Conservation (phyloP, 495 filamentous ascomycete genomes). For the Pseudomonodictys pantanalensis region DNA sequence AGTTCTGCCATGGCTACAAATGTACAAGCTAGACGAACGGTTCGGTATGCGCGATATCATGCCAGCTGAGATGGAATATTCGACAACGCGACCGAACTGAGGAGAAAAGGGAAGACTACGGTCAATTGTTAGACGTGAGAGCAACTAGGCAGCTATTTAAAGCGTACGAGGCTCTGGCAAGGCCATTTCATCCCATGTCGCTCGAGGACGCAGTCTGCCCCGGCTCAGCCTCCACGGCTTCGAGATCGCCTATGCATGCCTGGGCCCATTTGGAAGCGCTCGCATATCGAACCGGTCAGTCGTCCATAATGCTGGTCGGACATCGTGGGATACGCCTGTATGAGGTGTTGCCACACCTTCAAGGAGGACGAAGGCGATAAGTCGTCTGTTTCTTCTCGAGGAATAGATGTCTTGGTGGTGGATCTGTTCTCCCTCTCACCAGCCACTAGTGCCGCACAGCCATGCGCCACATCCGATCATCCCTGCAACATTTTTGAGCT, state of each 20-base stretch:
- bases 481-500: too few species aligned
- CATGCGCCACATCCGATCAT: background rate
- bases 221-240: slow-evolving; percentile 21
- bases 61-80: too few species aligned
- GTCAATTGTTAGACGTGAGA: too few species aligned
- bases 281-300: slow-evolving; percentile 2
- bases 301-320: background rate
- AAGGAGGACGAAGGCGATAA: too few species aligned
- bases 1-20: slow-evolving; percentile 18
- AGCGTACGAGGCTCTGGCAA: slow-evolving; percentile 6
- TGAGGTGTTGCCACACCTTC: too few species aligned
- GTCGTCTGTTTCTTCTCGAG: too few species aligned
- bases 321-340: too few species aligned
- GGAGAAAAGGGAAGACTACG: background rate
- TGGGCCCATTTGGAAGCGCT: slow-evolving; percentile 3
- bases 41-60: too few species aligned
- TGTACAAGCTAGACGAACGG: background rate
- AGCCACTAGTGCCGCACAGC: too few species aligned
- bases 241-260: slow-evolving; percentile 15
- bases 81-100: too few species aligned
- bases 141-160: slow-evolving; percentile 11
- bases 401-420: too few species aligned
- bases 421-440: too few species aligned
- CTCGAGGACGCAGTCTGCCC: slow-evolving; percentile 5
- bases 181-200: slow-evolving; percentile 4